Evolutionary conservation across 2,329 filamentous ascomycete species (phyloP), one percentile per base, ranked within the genome.

Genomic region (Phyllosticta ampelicida): DNA sequence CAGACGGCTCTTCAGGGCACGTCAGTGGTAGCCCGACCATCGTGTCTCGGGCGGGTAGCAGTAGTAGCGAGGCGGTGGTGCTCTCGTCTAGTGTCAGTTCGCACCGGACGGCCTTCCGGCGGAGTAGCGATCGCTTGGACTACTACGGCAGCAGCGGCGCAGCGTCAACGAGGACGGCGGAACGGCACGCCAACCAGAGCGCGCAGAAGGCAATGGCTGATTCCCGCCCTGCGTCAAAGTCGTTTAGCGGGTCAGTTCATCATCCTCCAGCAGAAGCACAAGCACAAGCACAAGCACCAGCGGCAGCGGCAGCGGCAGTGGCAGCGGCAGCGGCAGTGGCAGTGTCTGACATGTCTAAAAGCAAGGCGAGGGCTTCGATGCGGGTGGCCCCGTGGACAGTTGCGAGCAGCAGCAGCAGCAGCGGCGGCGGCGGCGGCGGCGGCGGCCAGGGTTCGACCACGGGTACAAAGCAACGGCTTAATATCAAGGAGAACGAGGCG

Each of bases 41-140:
- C 11, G n/a, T 44, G 36, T n/a, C 11, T 44, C 36, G 36, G 36
- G 3, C 36, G 16, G 36, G 13, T 20, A 36, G 55, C 20, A n/a
- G 50, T 9, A 36, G 55, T 23, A 21, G 21, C 21, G 55, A 58
- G 23, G 49, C 11, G 9, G 51, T 53, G 30, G n/a, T 53, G 30
- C 55, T 58, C 48, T 58, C 56, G 26, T 58, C 56, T 28, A 58
- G 56, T 54, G 48, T 48, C 48, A 51, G 56, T 29, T 58, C 51
- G 29, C 44, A 52, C 36, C 53, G 51, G 28, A 58, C 56, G 6
- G 56, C 52, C 13, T 54, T 54, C 23, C 51, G 56, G 36, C 50
- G 44, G 26, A 58, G 56, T 29, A 19, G 28, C 11, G 56, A 58
- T 9, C 52, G 28, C 11, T 20, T 58, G 18, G 56, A 58, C 16